phyloP scores from a whole-genome alignment of 1,284 basidiomycete species.

The Boletus subluridellus region DNA sequence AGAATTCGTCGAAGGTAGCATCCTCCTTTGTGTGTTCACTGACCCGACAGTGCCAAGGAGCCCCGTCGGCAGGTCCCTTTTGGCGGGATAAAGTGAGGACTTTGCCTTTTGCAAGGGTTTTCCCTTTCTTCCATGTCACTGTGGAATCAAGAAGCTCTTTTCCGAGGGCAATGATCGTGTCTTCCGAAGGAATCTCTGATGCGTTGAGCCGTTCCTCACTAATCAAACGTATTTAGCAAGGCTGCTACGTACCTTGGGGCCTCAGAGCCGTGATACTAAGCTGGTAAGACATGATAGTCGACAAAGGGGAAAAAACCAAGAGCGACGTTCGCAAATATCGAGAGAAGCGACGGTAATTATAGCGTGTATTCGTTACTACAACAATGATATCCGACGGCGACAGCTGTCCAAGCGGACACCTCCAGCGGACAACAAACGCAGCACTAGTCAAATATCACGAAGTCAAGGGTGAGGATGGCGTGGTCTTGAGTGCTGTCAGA shows the following conservation, averaged over 20 bases:
- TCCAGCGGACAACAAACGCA: background rate
- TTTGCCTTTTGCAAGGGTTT: constrained; percentile 49
- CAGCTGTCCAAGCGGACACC: background rate
- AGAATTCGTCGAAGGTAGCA: constrained; percentile 67
- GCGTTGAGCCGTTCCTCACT: background rate
- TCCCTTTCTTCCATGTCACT: constrained; percentile 62
- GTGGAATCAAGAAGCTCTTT: constrained; percentile 54
- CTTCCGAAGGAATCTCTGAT: constrained; percentile 59
- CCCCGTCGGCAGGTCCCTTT: constrained; percentile 52
- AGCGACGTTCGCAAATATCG: background rate
- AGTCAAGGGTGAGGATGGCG: constrained; percentile 3
- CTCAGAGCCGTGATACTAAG: constrained; percentile 46
- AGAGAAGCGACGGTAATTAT: constrained; percentile 17
- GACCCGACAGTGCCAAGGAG: constrained; percentile 62
- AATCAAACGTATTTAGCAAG: background rate
- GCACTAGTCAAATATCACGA: constrained; percentile 8
- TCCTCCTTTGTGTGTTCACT: constrained; percentile 64
- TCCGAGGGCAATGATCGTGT: constrained; percentile 51
- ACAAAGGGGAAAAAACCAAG: constrained; percentile 1
- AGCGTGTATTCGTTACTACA: constrained; percentile 21
- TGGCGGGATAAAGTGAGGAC: constrained; percentile 55
- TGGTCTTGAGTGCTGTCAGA: constrained; percentile 32
- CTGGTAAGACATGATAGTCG: constrained; percentile 33
- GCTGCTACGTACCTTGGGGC: constrained; percentile 38
- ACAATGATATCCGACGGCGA: constrained; percentile 6